Base-by-base conservation (phyloP, 2,329 filamentous ascomycete species). In the Verticillium klebahnii region DNA sequence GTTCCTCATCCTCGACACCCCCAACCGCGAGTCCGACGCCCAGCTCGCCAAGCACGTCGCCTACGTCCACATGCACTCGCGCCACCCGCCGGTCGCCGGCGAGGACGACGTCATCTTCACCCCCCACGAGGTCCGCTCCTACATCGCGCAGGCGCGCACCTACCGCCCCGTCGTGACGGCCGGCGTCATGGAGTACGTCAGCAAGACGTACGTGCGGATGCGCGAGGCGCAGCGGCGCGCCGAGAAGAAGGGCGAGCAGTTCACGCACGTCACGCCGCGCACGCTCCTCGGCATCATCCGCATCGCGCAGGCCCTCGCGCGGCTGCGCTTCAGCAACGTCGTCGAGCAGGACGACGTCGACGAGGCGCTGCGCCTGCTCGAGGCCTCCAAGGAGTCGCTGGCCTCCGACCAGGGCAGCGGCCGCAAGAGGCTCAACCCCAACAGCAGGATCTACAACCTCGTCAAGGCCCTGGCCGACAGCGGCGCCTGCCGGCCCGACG, bases 61-160 rank as follows among this genome's bases (percentile, higher is more conserved):
- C 36, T 91, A 93, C 72, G 95, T 99, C 58, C 95, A 99, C 80
- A 99, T 98, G 90, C 88, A 98, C 82, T 95, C 90, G 78, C 88
- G 87, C 61, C 95, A 99, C 74, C 95, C 95, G 0, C 92, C 97
- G 68, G 83, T 86, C 15, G 36, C 34, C 37, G 82, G 75, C 69
- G 77, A 74, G 39, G 78, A 81, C 69, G 73, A 78, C 56, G 77
- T 95, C n/a, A 86, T 97, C 68, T 97, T 99, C 78, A 88, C 88
- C 1, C 95, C 95, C 0, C 87, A 93, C 67, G 95, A 99, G 77
- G 94, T 99, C 58, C 91, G 95, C 61, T 93, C 96, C 68, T 99
- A 97, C 80, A 91, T 99, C 63, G 94, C 95, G 12, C 91, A 94
- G 72, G 95, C 95, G 1, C 89, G 95, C 60, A 92, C 90, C 17